Evolutionary conservation across 2,329 filamentous ascomycete genomes (phyloP), one percentile per base, ranked within the genome.

Genomic region (Daldinia sp.): DNA sequence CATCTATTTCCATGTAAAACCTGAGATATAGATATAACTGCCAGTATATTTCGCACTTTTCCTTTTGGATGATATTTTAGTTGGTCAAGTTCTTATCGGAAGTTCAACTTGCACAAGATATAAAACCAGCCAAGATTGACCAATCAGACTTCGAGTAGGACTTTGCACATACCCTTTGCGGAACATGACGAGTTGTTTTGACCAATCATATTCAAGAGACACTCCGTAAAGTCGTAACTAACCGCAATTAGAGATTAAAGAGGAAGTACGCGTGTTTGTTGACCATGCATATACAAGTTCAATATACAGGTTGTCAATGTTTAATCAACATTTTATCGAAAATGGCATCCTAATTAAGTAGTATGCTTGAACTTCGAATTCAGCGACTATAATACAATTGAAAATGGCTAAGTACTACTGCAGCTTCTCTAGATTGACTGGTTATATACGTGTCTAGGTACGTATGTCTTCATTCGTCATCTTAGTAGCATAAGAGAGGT

Each of bases 111-210:
- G 13, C 13, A 46, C 20, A 46, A 26, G n/a, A 20, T n/a, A 46
- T 13, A 46, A 26, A 46, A 15, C 20, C 6, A 50, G 3, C 26
- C 46, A 30, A 7, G 15, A 18, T 10, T 51, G 26, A 15, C 46
- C 46, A 33, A 51, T 51, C 46, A 51, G 46, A 51, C 46, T 51
- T 51, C 26, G 46, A 33, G 3, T 51, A 51, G 26, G 10, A 30
- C 13, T n/a, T 51, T 15, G 4, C 13, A 30, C 26, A 51, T 51
- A 51, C 46, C 26, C 13, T 51, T 51, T 51, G 26, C 46, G 26
- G 46, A 51, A 51, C 26, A 7, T 18, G 4, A 3, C 7, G 15
- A 18, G 46, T 51, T 30, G 28, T 18, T 33, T 33, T 7, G n/a
- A 4, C 46, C 46, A 51, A 51, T 51, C 26, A 33, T n/a, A 51